Evolutionary conservation across 768 basidiomycete species (phyloP).

Genomic region (Saitozyma podzolica): DNA sequence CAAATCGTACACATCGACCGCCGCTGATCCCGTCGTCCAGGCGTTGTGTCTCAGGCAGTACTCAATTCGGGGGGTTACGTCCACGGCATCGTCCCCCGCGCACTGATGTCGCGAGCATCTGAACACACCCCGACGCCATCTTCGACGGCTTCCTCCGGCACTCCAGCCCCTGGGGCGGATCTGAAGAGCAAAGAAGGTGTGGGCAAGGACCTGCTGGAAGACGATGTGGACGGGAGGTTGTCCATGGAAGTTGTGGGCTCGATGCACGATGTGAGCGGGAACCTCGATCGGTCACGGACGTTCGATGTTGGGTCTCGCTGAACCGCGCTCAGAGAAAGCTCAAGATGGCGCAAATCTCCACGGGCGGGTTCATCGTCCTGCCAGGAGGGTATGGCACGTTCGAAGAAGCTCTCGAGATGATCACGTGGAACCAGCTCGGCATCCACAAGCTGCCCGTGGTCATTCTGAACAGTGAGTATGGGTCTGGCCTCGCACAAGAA

Average conservation of each 20-base stretch:
- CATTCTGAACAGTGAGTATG: conserved; percentile 65
- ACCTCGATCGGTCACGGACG: background rate
- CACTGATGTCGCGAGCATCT: conserved; percentile 59
- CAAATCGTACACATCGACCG: no score
- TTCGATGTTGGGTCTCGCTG: conserved; percentile 33
- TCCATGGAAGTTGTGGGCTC: conserved; percentile 40
- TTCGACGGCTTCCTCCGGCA: background rate
- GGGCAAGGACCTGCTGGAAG: conserved; percentile 34
- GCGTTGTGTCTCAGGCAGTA: conserved; percentile 57
- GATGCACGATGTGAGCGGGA: conserved; percentile 52
- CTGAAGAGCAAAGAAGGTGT: conserved; percentile 58
- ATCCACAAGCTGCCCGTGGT: conserved; percentile 67
- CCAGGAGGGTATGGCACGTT: conserved; percentile 95
- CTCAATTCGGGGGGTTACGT: conserved; percentile 69
- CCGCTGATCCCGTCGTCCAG: conserved; percentile 11
- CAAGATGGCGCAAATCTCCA: conserved; percentile 77
- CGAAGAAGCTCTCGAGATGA: conserved; percentile 93
- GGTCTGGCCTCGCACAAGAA: background rate
- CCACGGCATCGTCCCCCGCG: conserved; percentile 74
- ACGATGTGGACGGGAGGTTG: conserved; percentile 35
- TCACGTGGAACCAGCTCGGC: conserved; percentile 80
- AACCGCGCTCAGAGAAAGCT: conserved; percentile 70
- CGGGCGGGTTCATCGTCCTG: conserved; percentile 76
- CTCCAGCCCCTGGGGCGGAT: conserved; percentile 52
- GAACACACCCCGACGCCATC: conserved; percentile 27